Evolutionary conservation across 352 stramenopile genomes (phyloP), one percentile per base, ranked within the genome.

Genomic region (Phytophthora brassicae): DNA sequence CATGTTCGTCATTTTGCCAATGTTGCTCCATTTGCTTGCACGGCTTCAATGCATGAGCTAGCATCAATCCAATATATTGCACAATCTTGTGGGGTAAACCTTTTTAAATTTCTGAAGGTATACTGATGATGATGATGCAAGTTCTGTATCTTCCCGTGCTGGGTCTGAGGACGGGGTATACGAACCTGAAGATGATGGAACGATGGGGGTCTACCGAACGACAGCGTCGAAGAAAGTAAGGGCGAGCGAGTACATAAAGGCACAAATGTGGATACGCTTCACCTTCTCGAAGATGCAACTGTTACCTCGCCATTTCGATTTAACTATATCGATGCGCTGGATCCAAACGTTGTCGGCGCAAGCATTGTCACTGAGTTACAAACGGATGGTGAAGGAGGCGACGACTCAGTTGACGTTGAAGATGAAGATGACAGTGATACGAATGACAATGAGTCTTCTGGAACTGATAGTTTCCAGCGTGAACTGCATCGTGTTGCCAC

Each of bases 51-150:
- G 45, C 16, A 41, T 52, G 45, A n/a, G 45, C 45, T 2, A 59
- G 0, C 39, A 50, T 59, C 39, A 59, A 53, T 8, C 33, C 49
- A 39, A 64, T 33, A 29, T 31, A 58, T 36, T 46, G 45, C 7
- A 51, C 44, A 39, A 68, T 4, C 48, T 68, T 52, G 31, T 62
- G 46, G 11, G 60, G 36, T 20, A 14, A 24, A 49, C 14, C 23
- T 35, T 51, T 16, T 43, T 4, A 24, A 49, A 51, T 22, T 44
- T 60, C 19, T 38, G 14, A 16, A 50, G 42, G 1, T 42, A n/a
- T n/a, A n/a, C n/a, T n/a, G n/a, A n/a, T n/a, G n/a, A n/a, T n/a
- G n/a, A n/a, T n/a, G n/a, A n/a, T n/a, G n/a, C n/a, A n/a, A n/a
- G n/a, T n/a, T n/a, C n/a, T n/a, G n/a, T n/a, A n/a, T n/a, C n/a